A percentile compares a stretch with the other conserved stretches of the same genome.
phyloP scores from a whole-genome alignment of 2,329 filamentous ascomycete genomes.

The Aspergillus sp. region DNA sequence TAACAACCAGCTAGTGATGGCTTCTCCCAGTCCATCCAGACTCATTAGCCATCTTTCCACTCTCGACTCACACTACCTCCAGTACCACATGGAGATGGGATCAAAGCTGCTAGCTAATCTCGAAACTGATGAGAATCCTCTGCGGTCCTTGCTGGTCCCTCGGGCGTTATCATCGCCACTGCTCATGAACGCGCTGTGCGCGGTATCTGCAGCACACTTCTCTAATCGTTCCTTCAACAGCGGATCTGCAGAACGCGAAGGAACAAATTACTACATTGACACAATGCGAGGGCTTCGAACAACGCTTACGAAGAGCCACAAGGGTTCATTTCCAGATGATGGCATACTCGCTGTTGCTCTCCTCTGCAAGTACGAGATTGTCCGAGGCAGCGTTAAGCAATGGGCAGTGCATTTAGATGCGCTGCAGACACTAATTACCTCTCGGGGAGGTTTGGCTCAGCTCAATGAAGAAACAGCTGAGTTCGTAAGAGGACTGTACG shows the following conservation, averaged over 20 bases:
- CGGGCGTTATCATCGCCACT: constrained; percentile 37
- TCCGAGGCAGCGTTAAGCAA: constrained; percentile 39
- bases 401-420: constrained; percentile 40
- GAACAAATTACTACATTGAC: constrained; percentile 34
- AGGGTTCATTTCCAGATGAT: constrained; percentile 28
- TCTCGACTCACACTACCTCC: constrained; percentile 36
- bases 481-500: constrained; percentile 37
- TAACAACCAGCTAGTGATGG: constrained; percentile 9
- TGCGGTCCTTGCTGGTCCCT: constrained; percentile 37
- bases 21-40: constrained; percentile 17
- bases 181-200: constrained; percentile 38
- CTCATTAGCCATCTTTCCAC: constrained; percentile 28
- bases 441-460: constrained; percentile 31
- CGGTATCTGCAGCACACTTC: constrained; percentile 39
- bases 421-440: constrained; percentile 33
- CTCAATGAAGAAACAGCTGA: constrained; percentile 32
- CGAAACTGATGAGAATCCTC: constrained; percentile 36
- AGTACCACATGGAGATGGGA: constrained; percentile 37
- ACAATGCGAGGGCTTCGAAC: constrained; percentile 34
- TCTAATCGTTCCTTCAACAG: constrained; percentile 30
- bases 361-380: constrained; percentile 40
- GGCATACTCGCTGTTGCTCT: constrained; percentile 36
- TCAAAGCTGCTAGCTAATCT: constrained; percentile 38
- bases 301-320: constrained; percentile 21
- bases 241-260: constrained; percentile 27